Conservation (phyloP, 257 asterid genomes). For the Gynochthodes officinalis region DNA sequence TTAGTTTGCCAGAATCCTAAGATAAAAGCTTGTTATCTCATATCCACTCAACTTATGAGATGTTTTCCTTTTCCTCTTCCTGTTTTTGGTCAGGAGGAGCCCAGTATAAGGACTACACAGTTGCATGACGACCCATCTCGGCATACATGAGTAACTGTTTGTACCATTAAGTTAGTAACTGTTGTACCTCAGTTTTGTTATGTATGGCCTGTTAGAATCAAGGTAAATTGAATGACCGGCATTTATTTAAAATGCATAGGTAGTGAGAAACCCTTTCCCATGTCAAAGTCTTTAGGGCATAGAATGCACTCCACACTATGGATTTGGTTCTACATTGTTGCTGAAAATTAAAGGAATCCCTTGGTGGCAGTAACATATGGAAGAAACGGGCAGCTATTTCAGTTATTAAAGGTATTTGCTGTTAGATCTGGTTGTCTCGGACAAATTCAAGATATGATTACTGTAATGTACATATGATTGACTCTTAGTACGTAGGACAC, state of each 20-base stretch:
- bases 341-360: not conserved
- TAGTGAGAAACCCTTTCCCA: not conserved
- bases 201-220: not conserved
- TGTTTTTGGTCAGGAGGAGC: conserved; percentile 62
- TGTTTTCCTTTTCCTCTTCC: not conserved
- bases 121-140: conserved; percentile 78
- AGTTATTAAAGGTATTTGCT: not conserved
- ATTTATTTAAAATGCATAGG: not conserved
- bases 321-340: not conserved
- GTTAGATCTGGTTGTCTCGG: not conserved
- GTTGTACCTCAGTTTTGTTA: conserved; percentile 3
- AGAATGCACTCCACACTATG: not conserved
- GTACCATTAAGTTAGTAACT: conserved; percentile 18
- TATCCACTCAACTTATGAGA: not conserved
- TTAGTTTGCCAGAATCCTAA: conserved; percentile 37
- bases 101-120: conserved; percentile 71
- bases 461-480: not conserved
- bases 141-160: conserved; percentile 52
- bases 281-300: not conserved
- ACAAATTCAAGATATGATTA: not conserved
- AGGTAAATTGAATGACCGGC: not conserved
- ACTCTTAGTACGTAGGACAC: not conserved
- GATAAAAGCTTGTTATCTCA: conserved; percentile 8
- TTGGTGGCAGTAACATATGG: conserved; percentile 2
- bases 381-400: not conserved